A percentile compares a stretch with the other conserved stretches of the same genome.
Evolutionary conservation across 495 filamentous ascomycete species (phyloP).

Genomic region (Neurospora sp.): DNA sequence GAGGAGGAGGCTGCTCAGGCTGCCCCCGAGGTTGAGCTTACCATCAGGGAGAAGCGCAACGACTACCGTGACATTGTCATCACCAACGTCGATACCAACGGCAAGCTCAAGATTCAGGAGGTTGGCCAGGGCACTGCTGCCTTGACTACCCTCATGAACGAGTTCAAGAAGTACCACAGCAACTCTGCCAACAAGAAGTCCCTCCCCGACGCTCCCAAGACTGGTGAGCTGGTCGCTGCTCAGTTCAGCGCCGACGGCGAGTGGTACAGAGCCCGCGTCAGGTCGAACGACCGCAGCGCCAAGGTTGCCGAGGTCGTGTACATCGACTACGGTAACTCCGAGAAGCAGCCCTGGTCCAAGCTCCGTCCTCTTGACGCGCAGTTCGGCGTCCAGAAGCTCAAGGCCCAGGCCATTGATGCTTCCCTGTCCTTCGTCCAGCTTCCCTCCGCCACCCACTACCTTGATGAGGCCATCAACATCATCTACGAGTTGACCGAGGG

Average conservation of each 20-base stretch:
- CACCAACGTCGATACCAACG: slow-evolving; percentile 72
- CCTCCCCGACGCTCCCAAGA: slow-evolving; percentile 71
- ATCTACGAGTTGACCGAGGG: slow-evolving; percentile 56
- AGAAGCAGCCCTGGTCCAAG: slow-evolving; percentile 70
- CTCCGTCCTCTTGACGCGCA: slow-evolving; percentile 70
- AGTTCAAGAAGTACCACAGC: slow-evolving; percentile 80
- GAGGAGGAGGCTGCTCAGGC: slow-evolving; percentile 42
- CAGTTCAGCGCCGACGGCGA: slow-evolving; percentile 76
- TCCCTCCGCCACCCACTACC: slow-evolving; percentile 66
- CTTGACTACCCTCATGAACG: slow-evolving; percentile 73
- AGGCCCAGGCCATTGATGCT: slow-evolving; percentile 78
- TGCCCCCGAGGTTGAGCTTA: slow-evolving; percentile 29
- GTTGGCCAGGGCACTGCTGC: slow-evolving; percentile 73
- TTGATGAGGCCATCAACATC: slow-evolving; percentile 63
- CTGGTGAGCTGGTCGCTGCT: slow-evolving; percentile 82
- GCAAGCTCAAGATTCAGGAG: slow-evolving; percentile 77
- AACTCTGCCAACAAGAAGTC: slow-evolving; percentile 60
- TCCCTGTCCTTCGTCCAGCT: slow-evolving; percentile 84
- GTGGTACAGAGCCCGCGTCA: slow-evolving; percentile 90
- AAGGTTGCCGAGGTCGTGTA: slow-evolving; percentile 86
- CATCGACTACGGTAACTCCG: slow-evolving; percentile 93
- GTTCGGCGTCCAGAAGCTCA: slow-evolving; percentile 70
- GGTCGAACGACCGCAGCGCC: slow-evolving; percentile 82
- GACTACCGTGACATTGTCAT: slow-evolving; percentile 91
- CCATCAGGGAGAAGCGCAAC: slow-evolving; percentile 49